Conservation (phyloP, 2,329 filamentous ascomycete genomes). For the Fusarium udum region DNA sequence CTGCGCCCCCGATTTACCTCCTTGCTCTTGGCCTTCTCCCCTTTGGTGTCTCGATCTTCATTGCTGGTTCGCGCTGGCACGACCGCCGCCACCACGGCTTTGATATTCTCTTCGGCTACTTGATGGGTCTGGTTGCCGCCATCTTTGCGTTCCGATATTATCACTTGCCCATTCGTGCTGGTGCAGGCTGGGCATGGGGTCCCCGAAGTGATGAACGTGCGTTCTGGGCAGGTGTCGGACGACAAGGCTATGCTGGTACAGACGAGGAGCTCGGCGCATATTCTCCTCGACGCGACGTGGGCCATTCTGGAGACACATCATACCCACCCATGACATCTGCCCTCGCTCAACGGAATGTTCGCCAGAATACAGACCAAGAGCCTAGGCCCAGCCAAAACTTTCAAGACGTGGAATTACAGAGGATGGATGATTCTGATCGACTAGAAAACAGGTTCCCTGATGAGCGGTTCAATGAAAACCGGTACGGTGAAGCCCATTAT, state of each 20-base stretch:
- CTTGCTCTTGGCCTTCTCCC: constrained; percentile 76
- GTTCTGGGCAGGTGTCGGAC: constrained; percentile 80
- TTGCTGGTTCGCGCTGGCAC: constrained; percentile 85
- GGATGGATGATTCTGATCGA: constrained; percentile 30
- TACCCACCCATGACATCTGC: constrained; percentile 40
- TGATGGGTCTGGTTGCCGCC: constrained; percentile 77
- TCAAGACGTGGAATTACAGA: constrained; percentile 48
- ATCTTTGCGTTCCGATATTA: constrained; percentile 86
- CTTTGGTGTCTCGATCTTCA: constrained; percentile 79
- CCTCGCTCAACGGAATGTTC: constrained; percentile 34
- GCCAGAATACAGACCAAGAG: constrained; percentile 19
- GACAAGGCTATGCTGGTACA: constrained; percentile 64
- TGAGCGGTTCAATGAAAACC: constrained; percentile 8
- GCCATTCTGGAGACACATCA: constrained; percentile 43
- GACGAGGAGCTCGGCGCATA: constrained; percentile 39
- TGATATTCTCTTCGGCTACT: constrained; percentile 86
- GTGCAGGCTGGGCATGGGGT: constrained; percentile 91
- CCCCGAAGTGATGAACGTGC: constrained; percentile 76
- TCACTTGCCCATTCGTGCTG: constrained; percentile 77
- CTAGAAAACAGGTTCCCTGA: constrained; percentile 24
- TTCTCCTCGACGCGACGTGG: constrained; percentile 26
- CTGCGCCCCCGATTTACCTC: constrained; percentile 83
- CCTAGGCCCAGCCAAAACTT: constrained; percentile 36
- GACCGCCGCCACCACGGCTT: constrained; percentile 93
- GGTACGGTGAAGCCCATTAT: constrained; percentile 12